Base-by-base conservation (phyloP, 225 moss, liverwort and hornwort genomes). In the Thuidium tamariscinum region DNA sequence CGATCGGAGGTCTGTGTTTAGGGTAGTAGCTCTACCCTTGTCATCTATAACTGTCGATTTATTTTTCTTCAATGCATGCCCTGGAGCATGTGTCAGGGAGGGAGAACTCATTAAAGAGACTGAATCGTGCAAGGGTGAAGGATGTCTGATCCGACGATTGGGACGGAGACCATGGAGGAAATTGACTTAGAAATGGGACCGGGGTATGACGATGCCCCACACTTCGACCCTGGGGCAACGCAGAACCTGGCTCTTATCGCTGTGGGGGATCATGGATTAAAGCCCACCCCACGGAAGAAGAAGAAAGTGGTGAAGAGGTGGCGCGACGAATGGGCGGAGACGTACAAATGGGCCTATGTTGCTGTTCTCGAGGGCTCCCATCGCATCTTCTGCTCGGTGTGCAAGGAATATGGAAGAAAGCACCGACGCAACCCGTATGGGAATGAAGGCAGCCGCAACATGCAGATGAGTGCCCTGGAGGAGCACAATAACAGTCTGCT, bases 391-490 rank as follows among this genome's bases (percentile, higher is more conserved):
- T 98, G 98, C 88, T 98, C 98, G 27, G 97, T 98, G 16, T 98
- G 98, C 84, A 98, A 98, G 90, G 98, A 98, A 61, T 98, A 98
- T 86, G 98, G 98, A 51, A 92, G 98, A 78, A 97, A 97, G 93
- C 96, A 98, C 85, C 91, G 98, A 76, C 96, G 98, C 81, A 98
- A 98, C 42, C 98, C 98, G 4, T 98, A 99, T 41, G 98, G 98
- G 75, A 99, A 99, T 62, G 98, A 99, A 91, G 98, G 98, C 85
- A 99, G 98, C 89, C 95, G 98, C 57, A 99, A 99, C 85, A 99
- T 99, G 98, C 98, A 99, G 91, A 99, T 99, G 98, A 99, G 98
- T 93, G 98, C 98, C 9, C 89, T 99, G 46, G 98, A 99, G 88
- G 98, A 99, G 89, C 98, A 99, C 83, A 99, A 99, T 77, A 99